A percentile compares a stretch with the other conserved stretches of the same genome.
Evolutionary conservation across 306 rosid genomes (phyloP).

Genomic region (Cucumis cinereus): DNA sequence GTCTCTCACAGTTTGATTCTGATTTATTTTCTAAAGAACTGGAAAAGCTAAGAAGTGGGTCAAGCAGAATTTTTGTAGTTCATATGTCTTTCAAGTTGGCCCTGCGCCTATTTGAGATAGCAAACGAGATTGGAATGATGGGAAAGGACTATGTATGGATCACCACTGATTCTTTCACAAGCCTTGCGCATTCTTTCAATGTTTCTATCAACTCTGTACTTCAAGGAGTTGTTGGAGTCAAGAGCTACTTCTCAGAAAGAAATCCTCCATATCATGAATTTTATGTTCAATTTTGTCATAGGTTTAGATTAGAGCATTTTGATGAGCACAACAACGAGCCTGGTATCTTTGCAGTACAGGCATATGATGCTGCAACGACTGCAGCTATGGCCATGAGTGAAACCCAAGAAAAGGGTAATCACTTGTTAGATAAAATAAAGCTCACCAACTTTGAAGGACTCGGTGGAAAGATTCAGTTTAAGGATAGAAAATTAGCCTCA

Average conservation of each 20-base stretch:
- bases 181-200: constrained; percentile 36
- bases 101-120: constrained; percentile 19
- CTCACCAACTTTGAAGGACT: constrained; percentile 16
- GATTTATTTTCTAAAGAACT: constrained; percentile 26
- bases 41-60: constrained; percentile 21
- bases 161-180: constrained; percentile 32
- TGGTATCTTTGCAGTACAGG: constrained; percentile 26
- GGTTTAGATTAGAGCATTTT: constrained; percentile 18
- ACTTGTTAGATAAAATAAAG: constrained; percentile 20
- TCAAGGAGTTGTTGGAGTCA: constrained; percentile 43
- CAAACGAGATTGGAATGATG: constrained; percentile 33
- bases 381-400: constrained; percentile 23
- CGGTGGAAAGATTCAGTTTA: constrained; percentile 15
- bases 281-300: constrained; percentile 9
- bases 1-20: constrained; percentile 25
- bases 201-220: constrained; percentile 24
- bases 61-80: constrained; percentile 30
- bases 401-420: constrained; percentile 1
- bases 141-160: constrained; percentile 44
- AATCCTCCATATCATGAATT: constrained; percentile 9
- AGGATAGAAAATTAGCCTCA: constrained; percentile 9
- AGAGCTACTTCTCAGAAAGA: constrained; percentile 19
- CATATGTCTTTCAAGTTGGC: constrained; percentile 25
- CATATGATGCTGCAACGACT: constrained; percentile 35
- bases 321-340: constrained; percentile 29